phyloP scores from a whole-genome alignment of 148 eudicot genomes.

The Rhododendron henanense region DNA sequence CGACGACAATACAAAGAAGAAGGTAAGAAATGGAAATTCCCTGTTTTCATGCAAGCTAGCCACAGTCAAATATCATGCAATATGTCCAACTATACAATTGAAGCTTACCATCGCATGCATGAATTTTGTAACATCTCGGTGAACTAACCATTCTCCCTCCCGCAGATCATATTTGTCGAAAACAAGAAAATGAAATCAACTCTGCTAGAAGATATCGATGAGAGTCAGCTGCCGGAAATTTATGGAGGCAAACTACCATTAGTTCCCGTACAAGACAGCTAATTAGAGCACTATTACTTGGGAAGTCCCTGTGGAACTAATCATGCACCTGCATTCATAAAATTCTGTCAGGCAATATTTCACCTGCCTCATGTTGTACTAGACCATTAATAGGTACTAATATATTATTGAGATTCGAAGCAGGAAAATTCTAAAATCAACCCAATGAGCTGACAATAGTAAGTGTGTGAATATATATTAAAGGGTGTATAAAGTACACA shows the following conservation, averaged over 20 bases:
- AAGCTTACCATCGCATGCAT: background rate
- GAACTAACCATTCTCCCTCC: background rate
- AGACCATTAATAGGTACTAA: background rate
- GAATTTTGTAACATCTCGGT: background rate
- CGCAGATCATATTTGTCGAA: constrained; percentile 76
- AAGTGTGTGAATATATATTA: too few species aligned
- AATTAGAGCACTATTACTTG: background rate
- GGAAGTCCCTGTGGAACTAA: background rate
- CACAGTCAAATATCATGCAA: background rate
- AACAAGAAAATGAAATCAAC: constrained; percentile 51
- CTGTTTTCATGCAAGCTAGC: background rate
- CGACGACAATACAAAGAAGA: constrained; percentile 68
- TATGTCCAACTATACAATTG: background rate
- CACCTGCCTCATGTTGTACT: background rate
- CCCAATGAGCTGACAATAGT: too few species aligned
- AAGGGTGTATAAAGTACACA: too few species aligned
- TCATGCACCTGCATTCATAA: background rate
- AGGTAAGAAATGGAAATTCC: constrained; percentile 35
- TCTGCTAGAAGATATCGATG: constrained; percentile 71
- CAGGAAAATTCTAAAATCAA: too few species aligned
- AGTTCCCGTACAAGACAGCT: constrained; percentile 53
- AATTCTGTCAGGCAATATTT: background rate
- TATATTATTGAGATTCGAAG: background rate
- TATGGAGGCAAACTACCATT: constrained; percentile 79
- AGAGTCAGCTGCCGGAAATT: constrained; percentile 78